Evolutionary conservation across 2,329 filamentous ascomycete species (phyloP), one percentile per base, ranked within the genome.

Genomic region (Apiospora arundinis): DNA sequence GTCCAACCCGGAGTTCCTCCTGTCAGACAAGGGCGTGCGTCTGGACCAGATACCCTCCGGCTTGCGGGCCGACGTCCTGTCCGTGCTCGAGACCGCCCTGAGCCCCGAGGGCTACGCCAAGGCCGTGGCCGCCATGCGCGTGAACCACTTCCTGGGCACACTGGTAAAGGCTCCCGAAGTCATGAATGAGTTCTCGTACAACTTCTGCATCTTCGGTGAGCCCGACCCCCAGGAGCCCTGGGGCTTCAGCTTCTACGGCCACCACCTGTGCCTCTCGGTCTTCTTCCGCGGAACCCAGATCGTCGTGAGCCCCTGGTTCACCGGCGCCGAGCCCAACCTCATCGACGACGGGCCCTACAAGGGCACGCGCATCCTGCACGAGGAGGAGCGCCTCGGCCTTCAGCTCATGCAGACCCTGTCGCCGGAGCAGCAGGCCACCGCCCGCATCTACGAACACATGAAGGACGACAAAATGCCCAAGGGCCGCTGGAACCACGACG

Each of bases 401-500:
- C 76, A 84, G 73, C 85, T 95, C 1, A 94, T 95, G 92, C 91
- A 92, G 77, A 87, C 84, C 37, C 83, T 93, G 0, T 75, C 82
- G 0, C 72, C 80, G 0, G 83, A 84, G 1, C 74, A 85, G 23
- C 88, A 90, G 76, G 52, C 77, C 0, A 77, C 79, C 1, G 90
- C 90, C 0, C 89, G 89, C 72, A 82, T 89, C 0, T 94, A 88
- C 79, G 85, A 86, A 69, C 74, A 84, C 0, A 85, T 94, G 82
- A 84, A 87, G 32, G 92, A 94, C 71, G 87, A 89, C 0, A 85
- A 82, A 0, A 94, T 94, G 92, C 89, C 87, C 2, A 81, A 83
- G 16, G 91, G 90, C 12, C 87, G 92, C 9, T 95, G 92, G 92
- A 95, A 95, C 79, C 91, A 91, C 74, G 92, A 94, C 76, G 93